Evolutionary conservation across 2,329 filamentous ascomycete species (phyloP).

Genomic region (Cladosporium phlei): DNA sequence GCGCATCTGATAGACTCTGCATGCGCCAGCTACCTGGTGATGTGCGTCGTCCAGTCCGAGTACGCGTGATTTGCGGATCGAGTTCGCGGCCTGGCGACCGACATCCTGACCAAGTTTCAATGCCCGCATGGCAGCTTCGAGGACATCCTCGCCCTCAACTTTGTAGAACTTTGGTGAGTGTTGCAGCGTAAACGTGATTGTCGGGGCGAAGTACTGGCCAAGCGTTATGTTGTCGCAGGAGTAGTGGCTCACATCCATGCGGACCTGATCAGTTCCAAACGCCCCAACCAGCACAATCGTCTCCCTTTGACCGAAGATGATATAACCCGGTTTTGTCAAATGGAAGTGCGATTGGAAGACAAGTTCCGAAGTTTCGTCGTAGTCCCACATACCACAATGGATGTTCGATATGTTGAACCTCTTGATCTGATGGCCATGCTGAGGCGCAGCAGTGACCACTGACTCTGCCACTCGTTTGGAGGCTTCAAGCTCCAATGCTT

Average conservation of each 20-base stretch:
- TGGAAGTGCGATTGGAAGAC: slow-evolving; percentile 40
- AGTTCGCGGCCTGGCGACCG: background rate
- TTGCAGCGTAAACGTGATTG: slow-evolving; percentile 36
- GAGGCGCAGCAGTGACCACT: background rate
- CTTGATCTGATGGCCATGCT: slow-evolving; percentile 18
- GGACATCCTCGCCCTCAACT: slow-evolving; percentile 18
- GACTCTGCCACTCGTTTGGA: slow-evolving; percentile 13
- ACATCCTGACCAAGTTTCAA: background rate
- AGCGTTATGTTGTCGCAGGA: slow-evolving; percentile 37
- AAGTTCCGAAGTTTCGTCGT: slow-evolving; percentile 27
- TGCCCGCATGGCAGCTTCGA: slow-evolving; percentile 8
- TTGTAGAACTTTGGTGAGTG: slow-evolving; percentile 39
- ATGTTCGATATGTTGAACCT: slow-evolving; percentile 33
- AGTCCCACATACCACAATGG: slow-evolving; percentile 44
- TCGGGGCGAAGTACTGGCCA: slow-evolving; percentile 25
- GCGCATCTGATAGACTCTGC: slow-evolving; percentile 47
- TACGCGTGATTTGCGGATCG: background rate
- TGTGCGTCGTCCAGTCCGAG: slow-evolving; percentile 4
- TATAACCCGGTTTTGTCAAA: slow-evolving; percentile 38
- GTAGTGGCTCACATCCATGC: slow-evolving; percentile 42
- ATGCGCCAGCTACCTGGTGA: slow-evolving; percentile 39
- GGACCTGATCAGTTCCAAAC: slow-evolving; percentile 20
- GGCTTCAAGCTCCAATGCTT: slow-evolving; percentile 22
- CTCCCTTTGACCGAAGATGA: slow-evolving; percentile 30
- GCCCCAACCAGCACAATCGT: slow-evolving; percentile 24